Base-by-base conservation (phyloP, 257 asterid genomes). In the Nicotiana otophora region DNA sequence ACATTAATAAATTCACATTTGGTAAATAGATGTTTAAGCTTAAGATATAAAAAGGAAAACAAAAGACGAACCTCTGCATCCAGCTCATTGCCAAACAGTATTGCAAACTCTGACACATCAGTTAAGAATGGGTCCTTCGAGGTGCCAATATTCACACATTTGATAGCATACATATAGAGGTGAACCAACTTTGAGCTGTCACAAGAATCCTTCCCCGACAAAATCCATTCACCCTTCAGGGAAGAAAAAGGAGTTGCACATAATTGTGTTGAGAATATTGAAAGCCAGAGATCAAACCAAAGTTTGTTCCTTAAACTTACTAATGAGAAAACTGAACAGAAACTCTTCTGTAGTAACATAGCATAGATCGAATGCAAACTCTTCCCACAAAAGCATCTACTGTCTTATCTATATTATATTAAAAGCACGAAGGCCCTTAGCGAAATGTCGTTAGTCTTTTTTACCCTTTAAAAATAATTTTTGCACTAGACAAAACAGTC, bases 181-280 rank as follows among this genome's bases (percentile, higher is more conserved):
- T 81, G 89, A 84, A 85, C 85, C 84, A 85, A 77, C 84, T 90
- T 89, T 82, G 95, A 87, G 86, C 87, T 87, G 77, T 89, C 90
- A 78, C 86, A 78, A 85, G 84, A 66, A 58, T 86, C 86, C 81
- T 84, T 89, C 85, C 95, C 95, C 28, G 92, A 90, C 84, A 96
- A 89, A 78, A 96, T 91, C 99, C 99, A 96, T 67, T 93, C 99
- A 78, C 99, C 99, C 98, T 96, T 88, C 88, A 89, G 68, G 79
- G 20, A 57, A 86, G 51, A 64, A 82, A 80, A 66, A 66, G 20
- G 51, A 65, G 83, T 20, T 62, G 42, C 39, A 14, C 60, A 15
- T 60, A 62, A 80, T 74, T 66, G 33, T 23, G 78, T 53, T 10
- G 15, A 64, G 69, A 61, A 23, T 72, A 74, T 74, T 48, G 60